These are phyloP conservation scores for Bassia scoparia DNA, from an alignment of 148 eudicot species.

Conservation along the genomic window DNA sequence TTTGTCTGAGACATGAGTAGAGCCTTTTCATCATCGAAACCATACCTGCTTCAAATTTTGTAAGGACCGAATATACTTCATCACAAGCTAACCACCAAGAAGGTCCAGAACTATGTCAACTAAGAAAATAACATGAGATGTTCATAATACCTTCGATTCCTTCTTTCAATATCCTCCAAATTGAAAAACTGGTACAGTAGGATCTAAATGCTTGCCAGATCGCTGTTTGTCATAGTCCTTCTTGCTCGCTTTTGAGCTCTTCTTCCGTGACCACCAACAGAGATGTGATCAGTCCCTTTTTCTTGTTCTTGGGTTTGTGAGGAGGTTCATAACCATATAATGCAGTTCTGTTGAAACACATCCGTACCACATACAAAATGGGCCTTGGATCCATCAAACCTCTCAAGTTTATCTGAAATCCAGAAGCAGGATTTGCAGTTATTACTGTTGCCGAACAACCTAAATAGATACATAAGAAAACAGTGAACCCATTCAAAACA, in stretches of 20 bases:
- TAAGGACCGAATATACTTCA: not conserved
- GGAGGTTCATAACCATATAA: constrained; percentile 93
- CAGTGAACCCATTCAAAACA: not conserved
- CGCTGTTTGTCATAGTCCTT: constrained; percentile 67
- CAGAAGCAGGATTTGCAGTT: not conserved
- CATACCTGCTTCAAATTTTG: constrained; percentile 45
- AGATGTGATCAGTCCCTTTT: constrained; percentile 46
- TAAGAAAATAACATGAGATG: not conserved
- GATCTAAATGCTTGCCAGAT: constrained; percentile 61
- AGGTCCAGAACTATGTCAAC: not conserved
- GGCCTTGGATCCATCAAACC: constrained; percentile 98
- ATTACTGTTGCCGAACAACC: not conserved
- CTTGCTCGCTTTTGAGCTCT: constrained; percentile 57
- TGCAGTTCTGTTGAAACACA: constrained; percentile 91
- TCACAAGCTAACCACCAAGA: constrained; percentile 3
- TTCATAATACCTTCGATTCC: constrained; percentile 61
- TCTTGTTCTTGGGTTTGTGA: constrained; percentile 60
- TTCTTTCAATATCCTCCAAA: constrained; percentile 81
- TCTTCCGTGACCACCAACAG: constrained; percentile 58
- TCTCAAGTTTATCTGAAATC: constrained; percentile 73
- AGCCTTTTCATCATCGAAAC: constrained; percentile 80
- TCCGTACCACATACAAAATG: constrained; percentile 86
- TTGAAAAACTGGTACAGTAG: constrained; percentile 72
- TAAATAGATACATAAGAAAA: not conserved
- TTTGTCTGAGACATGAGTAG: constrained; percentile 70